Conservation (phyloP, 441 rosid species). For the Erodium texanum region DNA sequence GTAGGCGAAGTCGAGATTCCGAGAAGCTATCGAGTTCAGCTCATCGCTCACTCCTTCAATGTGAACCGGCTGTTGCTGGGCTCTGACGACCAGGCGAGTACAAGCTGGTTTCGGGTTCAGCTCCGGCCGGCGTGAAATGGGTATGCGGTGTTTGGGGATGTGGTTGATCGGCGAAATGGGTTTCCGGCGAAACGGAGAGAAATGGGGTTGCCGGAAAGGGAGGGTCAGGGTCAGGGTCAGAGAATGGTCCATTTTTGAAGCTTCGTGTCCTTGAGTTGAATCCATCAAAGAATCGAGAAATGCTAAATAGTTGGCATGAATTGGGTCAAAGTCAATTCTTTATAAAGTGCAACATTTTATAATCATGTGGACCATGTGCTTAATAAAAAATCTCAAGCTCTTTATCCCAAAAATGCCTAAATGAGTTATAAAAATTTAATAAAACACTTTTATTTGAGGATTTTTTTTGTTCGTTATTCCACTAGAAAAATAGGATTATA, state of each 20-base stretch:
- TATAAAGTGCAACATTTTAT: no score
- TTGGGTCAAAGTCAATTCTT: background rate
- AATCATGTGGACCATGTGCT: background rate
- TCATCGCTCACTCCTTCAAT: conserved; percentile 59
- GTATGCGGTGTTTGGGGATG: conserved; percentile 7
- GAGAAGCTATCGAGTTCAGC: conserved; percentile 56
- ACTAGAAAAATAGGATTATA: no score
- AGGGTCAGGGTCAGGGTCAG: conserved; percentile 18
- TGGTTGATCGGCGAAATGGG: conserved; percentile 10
- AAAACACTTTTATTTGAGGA: no score
- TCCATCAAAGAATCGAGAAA: background rate
- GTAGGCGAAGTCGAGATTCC: conserved; percentile 62
- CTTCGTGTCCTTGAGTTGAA: background rate
- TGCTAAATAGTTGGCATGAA: background rate
- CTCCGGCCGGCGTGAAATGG: conserved; percentile 8
- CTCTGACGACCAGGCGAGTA: conserved; percentile 15
- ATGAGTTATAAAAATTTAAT: no score
- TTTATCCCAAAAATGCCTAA: no score
- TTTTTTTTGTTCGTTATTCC: no score
- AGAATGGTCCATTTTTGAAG: conserved; percentile 25
- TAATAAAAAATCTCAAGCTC: no score
- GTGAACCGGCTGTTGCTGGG: conserved; percentile 19
- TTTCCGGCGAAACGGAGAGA: conserved; percentile 17
- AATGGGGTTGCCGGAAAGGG: conserved; percentile 14
- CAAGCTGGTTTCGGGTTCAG: background rate